phyloP scores from a whole-genome alignment of 257 asterid genomes.

The Ilex asprella region DNA sequence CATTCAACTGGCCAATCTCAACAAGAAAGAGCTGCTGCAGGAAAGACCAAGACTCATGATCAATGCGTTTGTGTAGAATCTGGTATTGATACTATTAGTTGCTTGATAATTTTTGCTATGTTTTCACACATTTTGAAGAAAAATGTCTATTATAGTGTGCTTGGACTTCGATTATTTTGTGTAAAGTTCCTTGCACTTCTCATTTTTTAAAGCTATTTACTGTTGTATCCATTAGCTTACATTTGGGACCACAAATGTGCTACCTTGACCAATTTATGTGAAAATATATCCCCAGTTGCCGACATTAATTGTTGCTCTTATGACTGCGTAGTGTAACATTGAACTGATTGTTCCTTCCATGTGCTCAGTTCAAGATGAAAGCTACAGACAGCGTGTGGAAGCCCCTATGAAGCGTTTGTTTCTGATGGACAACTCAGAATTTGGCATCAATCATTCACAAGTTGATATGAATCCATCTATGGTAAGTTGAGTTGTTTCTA shows the following conservation, averaged over 20 bases:
- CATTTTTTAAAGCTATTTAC: too few relatives aligned
- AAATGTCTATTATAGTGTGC: too few relatives aligned
- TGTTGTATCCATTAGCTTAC: too few relatives aligned
- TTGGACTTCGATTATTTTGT: too few relatives aligned
- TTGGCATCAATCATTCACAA: slow-evolving; percentile 34
- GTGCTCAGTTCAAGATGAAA: slow-evolving; percentile 42
- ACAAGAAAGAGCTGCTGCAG: slow-evolving; percentile 31
- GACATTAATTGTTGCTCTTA: too few relatives aligned
- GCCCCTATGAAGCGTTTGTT: slow-evolving; percentile 40
- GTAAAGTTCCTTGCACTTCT: too few relatives aligned
- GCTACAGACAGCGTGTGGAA: slow-evolving; percentile 37
- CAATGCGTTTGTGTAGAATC: slow-evolving; percentile 63
- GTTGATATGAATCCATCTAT: slow-evolving; percentile 51
- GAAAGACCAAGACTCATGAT: slow-evolving; percentile 50
- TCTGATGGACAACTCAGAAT: slow-evolving; percentile 38
- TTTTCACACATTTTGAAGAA: neutral
- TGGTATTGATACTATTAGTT: slow-evolving; percentile 27
- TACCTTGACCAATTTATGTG: too few relatives aligned
- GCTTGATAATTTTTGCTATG: neutral
- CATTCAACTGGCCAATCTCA: slow-evolving; percentile 35
- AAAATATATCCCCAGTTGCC: too few relatives aligned
- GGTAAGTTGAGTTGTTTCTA: slow-evolving; percentile 33
- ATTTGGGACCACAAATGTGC: too few relatives aligned
- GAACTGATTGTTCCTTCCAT: slow-evolving; percentile 2
- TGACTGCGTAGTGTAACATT: neutral